A percentile compares a stretch with the other conserved stretches of the same genome.
Evolutionary conservation across 78 protist genomes (phyloP).

Genomic region (Polysphondylium violaceum): DNA sequence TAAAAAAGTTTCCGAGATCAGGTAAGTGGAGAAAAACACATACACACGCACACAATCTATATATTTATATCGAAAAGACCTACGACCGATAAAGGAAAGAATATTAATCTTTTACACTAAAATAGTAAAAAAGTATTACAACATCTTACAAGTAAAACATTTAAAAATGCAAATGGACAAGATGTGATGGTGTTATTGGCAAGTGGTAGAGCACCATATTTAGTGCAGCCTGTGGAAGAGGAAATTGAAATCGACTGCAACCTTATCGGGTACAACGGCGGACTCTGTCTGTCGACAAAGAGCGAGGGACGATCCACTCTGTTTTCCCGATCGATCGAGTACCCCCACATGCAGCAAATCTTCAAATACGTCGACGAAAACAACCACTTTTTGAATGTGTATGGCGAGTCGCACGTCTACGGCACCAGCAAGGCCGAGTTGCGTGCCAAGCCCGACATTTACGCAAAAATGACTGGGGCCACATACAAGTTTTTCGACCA

Average conservation of each 20-base stretch:
- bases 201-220: slow-evolving; percentile 70
- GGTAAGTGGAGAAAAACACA: too few relatives aligned
- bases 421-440: neutral
- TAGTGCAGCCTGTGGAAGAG: slow-evolving; percentile 16
- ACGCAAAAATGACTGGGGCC: slow-evolving; percentile 66
- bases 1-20: slow-evolving; percentile 59
- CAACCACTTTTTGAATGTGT: slow-evolving; percentile 37
- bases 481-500: slow-evolving; percentile 16
- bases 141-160: neutral
- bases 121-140: slow-evolving; percentile 55
- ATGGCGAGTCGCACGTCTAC: slow-evolving; percentile 36
- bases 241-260: slow-evolving; percentile 41
- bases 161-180: neutral
- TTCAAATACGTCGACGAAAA: slow-evolving; percentile 40
- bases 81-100: too few relatives aligned
- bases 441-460: neutral
- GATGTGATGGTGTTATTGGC: slow-evolving; percentile 24
- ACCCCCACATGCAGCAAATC: neutral
- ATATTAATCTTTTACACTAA: too few relatives aligned
- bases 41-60: too few relatives aligned
- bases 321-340: neutral
- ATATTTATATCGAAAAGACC: too few relatives aligned
- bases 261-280: slow-evolving; percentile 63
- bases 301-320: slow-evolving; percentile 14
- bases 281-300: slow-evolving; percentile 26